phyloP scores from a whole-genome alignment of 768 basidiomycete species.

The Suillus placidus region DNA sequence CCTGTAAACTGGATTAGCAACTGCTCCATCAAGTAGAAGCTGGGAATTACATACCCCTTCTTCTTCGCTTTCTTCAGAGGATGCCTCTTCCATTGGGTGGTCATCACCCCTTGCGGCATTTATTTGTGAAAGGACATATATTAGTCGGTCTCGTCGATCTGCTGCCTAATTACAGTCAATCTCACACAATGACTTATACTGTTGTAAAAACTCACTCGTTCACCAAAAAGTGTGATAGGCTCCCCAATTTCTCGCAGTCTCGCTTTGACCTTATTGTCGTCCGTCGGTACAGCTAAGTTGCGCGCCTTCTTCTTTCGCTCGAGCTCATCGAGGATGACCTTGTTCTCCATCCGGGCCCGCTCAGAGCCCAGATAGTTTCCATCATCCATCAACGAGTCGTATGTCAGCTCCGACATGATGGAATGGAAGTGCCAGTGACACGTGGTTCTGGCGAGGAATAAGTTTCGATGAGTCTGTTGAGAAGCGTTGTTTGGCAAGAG shows the following conservation, averaged over 20 bases:
- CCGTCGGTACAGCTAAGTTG: slow-evolving; percentile 93
- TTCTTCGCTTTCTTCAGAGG: slow-evolving; percentile 72
- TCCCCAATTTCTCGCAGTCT: slow-evolving; percentile 92
- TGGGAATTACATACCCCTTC: slow-evolving; percentile 46
- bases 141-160: slow-evolving; percentile 93
- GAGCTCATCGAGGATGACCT: slow-evolving; percentile 90
- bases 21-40: not conserved
- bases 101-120: slow-evolving; percentile 86
- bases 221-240: slow-evolving; percentile 96
- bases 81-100: slow-evolving; percentile 69
- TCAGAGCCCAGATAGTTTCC: slow-evolving; percentile 75
- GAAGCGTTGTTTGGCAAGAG: slow-evolving; percentile 38
- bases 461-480: slow-evolving; percentile 16
- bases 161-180: slow-evolving; percentile 65
- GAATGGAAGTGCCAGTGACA: slow-evolving; percentile 1
- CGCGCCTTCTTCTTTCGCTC: slow-evolving; percentile 96
- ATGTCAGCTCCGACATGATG: slow-evolving; percentile 73
- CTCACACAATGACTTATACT: slow-evolving; percentile 10
- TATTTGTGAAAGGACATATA: slow-evolving; percentile 93
- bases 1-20: slow-evolving; percentile 43
- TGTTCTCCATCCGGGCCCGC: slow-evolving; percentile 77
- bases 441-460: slow-evolving; percentile 13
- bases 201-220: slow-evolving; percentile 69
- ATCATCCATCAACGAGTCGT: slow-evolving; percentile 78
- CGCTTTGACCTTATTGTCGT: slow-evolving; percentile 90